A percentile compares a stretch with the other conserved stretches of the same genome.
Conservation (phyloP, 768 basidiomycete species). For the Mycena vitilis region DNA sequence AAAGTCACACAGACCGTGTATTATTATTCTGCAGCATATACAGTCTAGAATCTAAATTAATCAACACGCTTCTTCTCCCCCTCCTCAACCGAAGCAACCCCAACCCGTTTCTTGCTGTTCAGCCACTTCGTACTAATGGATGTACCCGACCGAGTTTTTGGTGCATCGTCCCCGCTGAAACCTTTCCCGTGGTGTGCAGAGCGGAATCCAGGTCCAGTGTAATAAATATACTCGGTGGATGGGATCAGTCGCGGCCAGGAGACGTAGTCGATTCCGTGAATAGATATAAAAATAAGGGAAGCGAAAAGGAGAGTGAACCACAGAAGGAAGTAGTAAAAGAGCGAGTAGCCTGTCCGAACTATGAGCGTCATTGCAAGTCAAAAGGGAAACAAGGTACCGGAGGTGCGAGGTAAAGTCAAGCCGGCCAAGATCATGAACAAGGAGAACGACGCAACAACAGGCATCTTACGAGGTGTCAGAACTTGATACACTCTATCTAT, state of each 20-base stretch:
- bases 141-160: constrained; percentile 45
- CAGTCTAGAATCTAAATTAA: constrained; percentile 29
- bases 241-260: constrained; percentile 92
- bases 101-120: constrained; percentile 52
- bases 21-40: background rate
- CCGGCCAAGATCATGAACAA: constrained; percentile 91
- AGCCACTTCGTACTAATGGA: constrained; percentile 54
- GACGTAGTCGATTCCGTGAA: constrained; percentile 95
- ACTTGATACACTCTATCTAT: background rate
- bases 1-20: constrained; percentile 24
- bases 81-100: constrained; percentile 82
- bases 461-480: constrained; percentile 67
- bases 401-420: constrained; percentile 86
- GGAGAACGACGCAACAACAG: constrained; percentile 83
- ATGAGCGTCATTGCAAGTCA: constrained; percentile 23
- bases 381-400: constrained; percentile 65
- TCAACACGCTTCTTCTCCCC: constrained; percentile 84
- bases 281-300: constrained; percentile 77
- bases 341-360: constrained; percentile 74
- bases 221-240: constrained; percentile 86
- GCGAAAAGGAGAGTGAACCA: constrained; percentile 77
- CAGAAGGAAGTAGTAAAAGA: constrained; percentile 85
- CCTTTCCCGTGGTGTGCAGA: constrained; percentile 84
- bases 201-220: constrained; percentile 89
- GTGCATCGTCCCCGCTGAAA: constrained; percentile 49